Conservation (phyloP, 2,329 filamentous ascomycete species). For the Chaetomiaceae sp. region DNA sequence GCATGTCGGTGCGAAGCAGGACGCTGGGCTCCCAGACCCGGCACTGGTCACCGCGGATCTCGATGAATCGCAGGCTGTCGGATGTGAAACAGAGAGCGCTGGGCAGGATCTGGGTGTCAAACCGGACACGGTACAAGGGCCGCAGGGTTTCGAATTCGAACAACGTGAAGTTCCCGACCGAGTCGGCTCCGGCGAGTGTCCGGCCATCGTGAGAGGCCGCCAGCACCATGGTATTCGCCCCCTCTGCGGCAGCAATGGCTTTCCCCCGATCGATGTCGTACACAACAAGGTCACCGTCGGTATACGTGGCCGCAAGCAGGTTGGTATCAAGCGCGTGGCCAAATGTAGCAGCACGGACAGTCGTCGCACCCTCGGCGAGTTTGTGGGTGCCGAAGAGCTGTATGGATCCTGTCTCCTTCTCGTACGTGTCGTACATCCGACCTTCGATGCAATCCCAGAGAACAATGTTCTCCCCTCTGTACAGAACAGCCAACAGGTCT, state of each 20-base stretch:
- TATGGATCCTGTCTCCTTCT: slow-evolving; percentile 25
- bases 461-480: slow-evolving; percentile 27
- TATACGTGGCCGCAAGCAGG: slow-evolving; percentile 28
- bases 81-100: slow-evolving; percentile 21
- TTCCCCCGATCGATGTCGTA: slow-evolving; percentile 24
- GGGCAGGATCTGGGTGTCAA: slow-evolving; percentile 6
- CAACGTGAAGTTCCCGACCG: slow-evolving; percentile 26
- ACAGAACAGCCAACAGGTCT: slow-evolving; percentile 27
- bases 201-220: slow-evolving; percentile 29
- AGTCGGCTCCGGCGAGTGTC: slow-evolving; percentile 28
- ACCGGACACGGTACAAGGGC: slow-evolving; percentile 17
- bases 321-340: slow-evolving; percentile 16
- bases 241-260: neutral
- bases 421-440: slow-evolving; percentile 24
- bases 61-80: slow-evolving; percentile 24
- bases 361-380: slow-evolving; percentile 11
- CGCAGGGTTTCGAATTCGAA: slow-evolving; percentile 29
- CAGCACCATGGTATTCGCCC: slow-evolving; percentile 22
- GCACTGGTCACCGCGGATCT: slow-evolving; percentile 23
- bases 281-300: slow-evolving; percentile 29
- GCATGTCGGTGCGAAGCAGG: slow-evolving; percentile 19
- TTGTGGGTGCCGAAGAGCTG: slow-evolving; percentile 1
- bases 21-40: slow-evolving; percentile 27
- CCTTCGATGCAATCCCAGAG: slow-evolving; percentile 24
- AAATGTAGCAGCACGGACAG: slow-evolving; percentile 24